Percentiles rank a stretch among this genome's conserved stretches.
Conservation (phyloP, 805 yeast genomes). For the Metschnikowia colocasiae region DNA sequence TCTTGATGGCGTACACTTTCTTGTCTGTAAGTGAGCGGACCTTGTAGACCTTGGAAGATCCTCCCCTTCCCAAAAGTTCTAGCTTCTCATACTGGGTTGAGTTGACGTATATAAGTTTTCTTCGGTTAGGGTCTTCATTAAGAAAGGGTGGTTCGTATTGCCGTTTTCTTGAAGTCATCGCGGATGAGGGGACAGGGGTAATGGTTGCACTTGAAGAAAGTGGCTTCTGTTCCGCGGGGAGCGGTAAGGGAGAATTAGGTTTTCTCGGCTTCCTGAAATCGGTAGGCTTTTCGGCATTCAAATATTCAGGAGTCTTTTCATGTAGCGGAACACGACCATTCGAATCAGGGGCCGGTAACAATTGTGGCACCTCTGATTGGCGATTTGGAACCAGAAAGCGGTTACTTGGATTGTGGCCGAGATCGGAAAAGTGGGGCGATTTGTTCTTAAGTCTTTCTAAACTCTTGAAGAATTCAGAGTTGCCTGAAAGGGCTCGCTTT, state of each 20-base stretch:
- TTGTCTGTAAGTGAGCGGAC: constrained; percentile 53
- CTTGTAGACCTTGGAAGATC: constrained; percentile 86
- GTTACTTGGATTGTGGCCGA: neutral
- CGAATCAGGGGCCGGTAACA: neutral
- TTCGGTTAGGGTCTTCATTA: constrained; percentile 21
- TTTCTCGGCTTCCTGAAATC: constrained; percentile 35
- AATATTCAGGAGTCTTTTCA: constrained; percentile 7
- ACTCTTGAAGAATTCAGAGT: constrained; percentile 19
- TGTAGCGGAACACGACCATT: constrained; percentile 8
- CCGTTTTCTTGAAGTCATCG: neutral
- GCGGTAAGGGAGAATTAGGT: constrained; percentile 14
- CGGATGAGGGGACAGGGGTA: neutral
- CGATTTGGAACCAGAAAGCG: neutral
- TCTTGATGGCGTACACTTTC: constrained; percentile 71
- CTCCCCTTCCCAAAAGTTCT: constrained; percentile 86
- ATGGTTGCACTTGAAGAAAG: constrained; percentile 4
- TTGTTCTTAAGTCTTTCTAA: constrained; percentile 15
- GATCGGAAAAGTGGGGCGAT: constrained; percentile 5
- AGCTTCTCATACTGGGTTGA: constrained; percentile 64
- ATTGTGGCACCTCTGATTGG: neutral
- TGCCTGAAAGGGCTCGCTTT: constrained; percentile 5
- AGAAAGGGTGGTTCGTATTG: neutral
- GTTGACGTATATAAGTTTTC: constrained; percentile 42
- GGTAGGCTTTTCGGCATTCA: constrained; percentile 17
- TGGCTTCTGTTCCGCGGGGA: constrained; percentile 1